Base-by-base conservation (phyloP, 768 basidiomycete genomes). In the Wakefieldia striispora region DNA sequence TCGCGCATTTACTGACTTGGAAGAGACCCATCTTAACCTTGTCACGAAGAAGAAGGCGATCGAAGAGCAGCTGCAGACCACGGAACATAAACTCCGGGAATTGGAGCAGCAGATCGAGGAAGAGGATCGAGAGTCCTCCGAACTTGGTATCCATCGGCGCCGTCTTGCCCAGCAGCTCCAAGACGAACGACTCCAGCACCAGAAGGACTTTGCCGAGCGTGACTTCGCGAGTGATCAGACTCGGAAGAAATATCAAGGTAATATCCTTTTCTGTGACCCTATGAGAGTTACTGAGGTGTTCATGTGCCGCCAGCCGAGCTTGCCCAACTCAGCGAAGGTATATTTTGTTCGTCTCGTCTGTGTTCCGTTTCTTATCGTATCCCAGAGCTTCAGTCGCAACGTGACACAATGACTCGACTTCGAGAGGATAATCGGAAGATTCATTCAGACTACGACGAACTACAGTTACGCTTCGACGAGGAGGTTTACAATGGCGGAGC, bases 181-280 rank as follows among this genome's bases (percentile, higher is more conserved):
- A 54, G 86, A 88, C 49, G 85, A 88, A 63, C 78, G 87, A 53
- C 81, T 86, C 49, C 84, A 84, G 47, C 83, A 91, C 61, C 81
- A 83, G 61, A 86, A 91, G 58, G 88, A 91, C 54, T 75, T 91
- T n/a, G 73, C 80, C 1, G 87, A 91, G 53, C 79, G 87, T 6
- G 88, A 91, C 65, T 88, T 90, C 63, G 71, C 84, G 11, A 76
- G 80, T 27, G 84, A 90, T 55, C 89, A 91, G 64, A 90, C 88
- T 3, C 79, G 86, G 53, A 88, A 91, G 75, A 91, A 89, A 64
- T 91, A 92, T 58, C 89, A 92, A 77, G 81, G 88, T 86, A 67
- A 48, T 65, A 1, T 24, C 17, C 36, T 10, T 29, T 26, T 50
- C 45, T 13, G 3, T 40, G 26, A 39, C 40, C 16, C 27, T 47